Evolutionary conservation across 2,329 filamentous ascomycete species (phyloP).

Genomic region (Pyrenochaeta sp.): DNA sequence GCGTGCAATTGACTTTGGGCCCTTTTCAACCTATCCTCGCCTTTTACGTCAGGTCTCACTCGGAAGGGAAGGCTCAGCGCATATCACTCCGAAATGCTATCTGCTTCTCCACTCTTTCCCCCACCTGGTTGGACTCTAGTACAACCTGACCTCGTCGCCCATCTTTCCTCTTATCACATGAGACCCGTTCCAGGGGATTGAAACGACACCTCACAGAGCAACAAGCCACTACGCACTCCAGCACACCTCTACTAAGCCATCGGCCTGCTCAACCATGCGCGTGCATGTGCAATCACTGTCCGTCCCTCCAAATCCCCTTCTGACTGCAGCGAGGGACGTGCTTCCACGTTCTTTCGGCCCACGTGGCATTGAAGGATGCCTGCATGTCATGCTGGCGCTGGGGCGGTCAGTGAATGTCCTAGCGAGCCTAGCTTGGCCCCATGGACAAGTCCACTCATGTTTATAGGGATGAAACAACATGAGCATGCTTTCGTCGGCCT

Average conservation of each 20-base stretch:
- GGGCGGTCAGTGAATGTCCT: not conserved
- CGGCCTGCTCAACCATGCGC: not conserved
- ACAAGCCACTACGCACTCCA: not conserved
- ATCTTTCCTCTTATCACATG: not conserved
- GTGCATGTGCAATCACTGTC: constrained; percentile 7
- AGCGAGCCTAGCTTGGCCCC: not conserved
- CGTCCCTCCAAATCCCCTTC: constrained; percentile 3
- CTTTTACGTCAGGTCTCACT: not conserved
- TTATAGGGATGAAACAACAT: not conserved
- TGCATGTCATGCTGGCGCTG: constrained; percentile 1
- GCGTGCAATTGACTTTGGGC: too few species aligned
- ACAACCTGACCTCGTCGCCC: not conserved
- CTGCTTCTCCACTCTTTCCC: not conserved
- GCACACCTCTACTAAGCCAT: not conserved
- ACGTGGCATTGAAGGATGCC: constrained; percentile 19
- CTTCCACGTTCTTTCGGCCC: constrained; percentile 18
- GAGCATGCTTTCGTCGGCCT: not conserved
- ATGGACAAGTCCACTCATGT: not conserved
- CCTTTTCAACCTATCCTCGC: not conserved
- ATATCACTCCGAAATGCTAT: not conserved
- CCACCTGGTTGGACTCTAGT: not conserved
- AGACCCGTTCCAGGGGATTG: not conserved
- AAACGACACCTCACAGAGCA: not conserved
- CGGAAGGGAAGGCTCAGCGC: not conserved
- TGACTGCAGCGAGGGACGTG: constrained; percentile 3